phyloP scores from a whole-genome alignment of 2,329 filamentous ascomycete genomes.

The Penicillium crustosum region DNA sequence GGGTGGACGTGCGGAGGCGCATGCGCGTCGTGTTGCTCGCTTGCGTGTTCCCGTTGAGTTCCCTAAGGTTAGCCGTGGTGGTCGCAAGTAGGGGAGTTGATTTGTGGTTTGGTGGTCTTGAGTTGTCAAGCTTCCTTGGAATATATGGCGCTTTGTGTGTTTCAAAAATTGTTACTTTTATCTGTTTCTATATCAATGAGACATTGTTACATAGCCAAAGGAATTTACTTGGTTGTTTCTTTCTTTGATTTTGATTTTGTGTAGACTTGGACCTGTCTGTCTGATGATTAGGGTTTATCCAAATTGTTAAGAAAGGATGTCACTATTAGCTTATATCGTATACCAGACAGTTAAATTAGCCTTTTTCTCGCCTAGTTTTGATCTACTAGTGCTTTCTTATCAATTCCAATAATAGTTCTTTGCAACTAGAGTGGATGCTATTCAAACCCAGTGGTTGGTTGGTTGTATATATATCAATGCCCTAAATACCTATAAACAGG shows the following conservation, averaged over 20 bases:
- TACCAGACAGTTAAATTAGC: neutral
- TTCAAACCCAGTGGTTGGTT: neutral
- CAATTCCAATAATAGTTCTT: neutral
- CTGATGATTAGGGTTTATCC: neutral
- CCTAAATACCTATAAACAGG: too few species aligned
- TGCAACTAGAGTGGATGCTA: neutral
- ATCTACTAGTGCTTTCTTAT: too few species aligned
- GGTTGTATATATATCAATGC: neutral
- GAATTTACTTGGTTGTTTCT: conserved; percentile 1
- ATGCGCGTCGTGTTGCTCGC: conserved; percentile 59
- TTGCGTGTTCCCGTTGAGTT: conserved; percentile 79
- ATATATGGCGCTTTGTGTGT: conserved; percentile 10
- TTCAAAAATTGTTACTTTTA: conserved; percentile 11
- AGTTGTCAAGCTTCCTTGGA: neutral
- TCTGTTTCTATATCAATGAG: conserved; percentile 10
- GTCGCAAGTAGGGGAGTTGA: conserved; percentile 26
- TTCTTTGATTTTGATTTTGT: neutral
- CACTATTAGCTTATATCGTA: neutral
- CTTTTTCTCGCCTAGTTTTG: neutral
- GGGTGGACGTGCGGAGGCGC: conserved; percentile 60
- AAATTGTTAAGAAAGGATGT: neutral
- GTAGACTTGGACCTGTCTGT: neutral
- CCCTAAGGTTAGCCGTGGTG: conserved; percentile 60
- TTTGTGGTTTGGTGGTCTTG: conserved; percentile 7
- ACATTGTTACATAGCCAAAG: conserved; percentile 14